Evolutionary conservation across 129 eudicot species (phyloP).

Genomic region (Lonicera japonica): DNA sequence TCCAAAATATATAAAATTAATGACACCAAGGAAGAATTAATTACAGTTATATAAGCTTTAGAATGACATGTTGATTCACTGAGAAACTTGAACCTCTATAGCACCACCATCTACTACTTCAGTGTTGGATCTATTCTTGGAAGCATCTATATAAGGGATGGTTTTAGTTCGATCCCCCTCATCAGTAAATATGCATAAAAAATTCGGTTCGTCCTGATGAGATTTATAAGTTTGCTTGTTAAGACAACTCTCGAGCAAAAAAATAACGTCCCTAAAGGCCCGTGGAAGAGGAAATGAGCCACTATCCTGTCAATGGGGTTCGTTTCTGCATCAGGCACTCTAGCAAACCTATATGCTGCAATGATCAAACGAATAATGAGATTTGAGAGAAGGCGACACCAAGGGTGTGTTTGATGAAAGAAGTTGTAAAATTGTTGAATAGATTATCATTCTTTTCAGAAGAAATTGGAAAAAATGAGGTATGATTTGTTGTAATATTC

Average conservation of each 20-base stretch:
- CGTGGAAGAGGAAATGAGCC: slow-evolving; percentile 77
- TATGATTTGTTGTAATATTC: no score
- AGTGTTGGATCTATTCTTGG: slow-evolving; percentile 21
- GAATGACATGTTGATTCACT: neutral
- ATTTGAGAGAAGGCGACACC: no score
- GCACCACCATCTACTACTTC: no score
- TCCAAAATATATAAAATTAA: no score
- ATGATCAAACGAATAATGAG: no score
- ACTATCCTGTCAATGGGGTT: slow-evolving; percentile 81
- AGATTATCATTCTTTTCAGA: no score
- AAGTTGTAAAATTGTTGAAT: no score
- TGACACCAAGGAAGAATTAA: no score
- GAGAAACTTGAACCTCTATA: slow-evolving; percentile 12
- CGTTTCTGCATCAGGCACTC: slow-evolving; percentile 48
- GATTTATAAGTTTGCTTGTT: slow-evolving; percentile 7
- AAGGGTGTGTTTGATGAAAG: no score
- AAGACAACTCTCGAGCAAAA: slow-evolving; percentile 8
- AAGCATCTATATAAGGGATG: slow-evolving; percentile 6
- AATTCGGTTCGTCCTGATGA: slow-evolving; percentile 15
- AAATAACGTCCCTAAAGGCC: slow-evolving; percentile 30
- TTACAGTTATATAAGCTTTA: no score
- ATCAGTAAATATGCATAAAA: slow-evolving; percentile 7
- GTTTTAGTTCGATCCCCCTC: slow-evolving; percentile 10
- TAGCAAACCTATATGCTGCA: slow-evolving; percentile 22
- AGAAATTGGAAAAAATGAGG: no score